phyloP scores from a whole-genome alignment of 2,329 filamentous ascomycete species.

The Ilyonectria sp. region DNA sequence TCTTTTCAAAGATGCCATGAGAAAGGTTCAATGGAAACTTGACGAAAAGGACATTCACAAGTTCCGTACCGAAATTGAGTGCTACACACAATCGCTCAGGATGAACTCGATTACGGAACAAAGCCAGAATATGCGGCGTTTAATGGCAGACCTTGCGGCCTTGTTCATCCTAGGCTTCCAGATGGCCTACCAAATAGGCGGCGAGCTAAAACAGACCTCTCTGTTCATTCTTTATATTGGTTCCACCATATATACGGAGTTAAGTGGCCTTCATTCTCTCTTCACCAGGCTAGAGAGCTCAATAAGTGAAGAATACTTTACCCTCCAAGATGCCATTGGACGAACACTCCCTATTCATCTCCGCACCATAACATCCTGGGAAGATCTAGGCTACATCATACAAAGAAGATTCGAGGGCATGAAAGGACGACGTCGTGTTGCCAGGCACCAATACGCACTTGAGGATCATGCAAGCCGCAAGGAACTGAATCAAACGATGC shows the following conservation, averaged over 20 bases:
- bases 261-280: neutral
- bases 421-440: constrained; percentile 1
- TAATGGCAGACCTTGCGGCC: neutral
- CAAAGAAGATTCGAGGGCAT: constrained; percentile 1
- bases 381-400: constrained; percentile 4
- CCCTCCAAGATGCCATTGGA: constrained; percentile 5
- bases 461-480: neutral
- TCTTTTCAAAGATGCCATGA: neutral
- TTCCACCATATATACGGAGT: neutral
- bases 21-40: constrained; percentile 2
- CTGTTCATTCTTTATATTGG: neutral
- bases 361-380: constrained; percentile 2
- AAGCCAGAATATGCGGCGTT: neutral
- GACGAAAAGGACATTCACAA: neutral
- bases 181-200: neutral
- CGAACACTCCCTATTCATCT: constrained; percentile 9
- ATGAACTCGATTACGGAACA: neutral
- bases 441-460: constrained; percentile 1
- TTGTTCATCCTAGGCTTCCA: neutral
- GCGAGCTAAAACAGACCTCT: neutral
- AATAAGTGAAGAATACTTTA: constrained; percentile 8
- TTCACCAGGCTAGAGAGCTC: neutral
- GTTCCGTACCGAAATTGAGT: neutral
- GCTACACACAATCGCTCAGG: neutral
- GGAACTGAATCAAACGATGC: neutral